Evolutionary conservation across 495 filamentous ascomycete species (phyloP).

Genomic region (Penicillium desertorum): DNA sequence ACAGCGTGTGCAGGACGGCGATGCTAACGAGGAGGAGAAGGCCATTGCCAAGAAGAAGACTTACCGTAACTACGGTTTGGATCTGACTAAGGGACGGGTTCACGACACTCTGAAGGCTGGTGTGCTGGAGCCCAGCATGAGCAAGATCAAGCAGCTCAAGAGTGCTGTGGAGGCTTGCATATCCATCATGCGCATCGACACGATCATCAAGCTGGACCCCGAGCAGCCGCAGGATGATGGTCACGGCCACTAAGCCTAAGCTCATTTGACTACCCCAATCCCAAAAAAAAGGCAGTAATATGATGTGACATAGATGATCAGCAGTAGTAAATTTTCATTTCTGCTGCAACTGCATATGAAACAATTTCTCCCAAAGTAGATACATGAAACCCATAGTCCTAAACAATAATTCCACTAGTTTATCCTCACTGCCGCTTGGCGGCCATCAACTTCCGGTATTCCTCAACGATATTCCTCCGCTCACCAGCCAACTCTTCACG

Average conservation of each 20-base stretch:
- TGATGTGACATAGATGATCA: constrained; percentile 33
- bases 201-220: constrained; percentile 96
- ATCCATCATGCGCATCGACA: constrained; percentile 99
- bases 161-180: constrained; percentile 98
- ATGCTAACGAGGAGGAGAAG: constrained; percentile 83
- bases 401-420: not conserved
- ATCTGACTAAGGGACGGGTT: constrained; percentile 85
- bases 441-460: constrained; percentile 78
- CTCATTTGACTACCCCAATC: constrained; percentile 17
- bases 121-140: constrained; percentile 95
- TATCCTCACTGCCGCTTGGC: constrained; percentile 49
- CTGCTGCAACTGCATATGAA: constrained; percentile 28
- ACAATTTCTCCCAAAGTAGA: constrained; percentile 9
- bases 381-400: constrained; percentile 5
- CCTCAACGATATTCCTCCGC: constrained; percentile 73
- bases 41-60: constrained; percentile 86
- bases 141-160: constrained; percentile 98
- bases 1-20: constrained; percentile 80
- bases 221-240: constrained; percentile 74
- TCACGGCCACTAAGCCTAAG: constrained; percentile 42
- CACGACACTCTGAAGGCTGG: constrained; percentile 92
- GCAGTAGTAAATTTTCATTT: constrained; percentile 18
- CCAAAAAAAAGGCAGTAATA: constrained; percentile 32
- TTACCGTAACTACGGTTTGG: constrained; percentile 97
- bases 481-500: constrained; percentile 78